These are phyloP conservation scores for Articulospora tetracladia DNA, from an alignment of 495 filamentous ascomycete genomes.

Conservation along the genomic window DNA sequence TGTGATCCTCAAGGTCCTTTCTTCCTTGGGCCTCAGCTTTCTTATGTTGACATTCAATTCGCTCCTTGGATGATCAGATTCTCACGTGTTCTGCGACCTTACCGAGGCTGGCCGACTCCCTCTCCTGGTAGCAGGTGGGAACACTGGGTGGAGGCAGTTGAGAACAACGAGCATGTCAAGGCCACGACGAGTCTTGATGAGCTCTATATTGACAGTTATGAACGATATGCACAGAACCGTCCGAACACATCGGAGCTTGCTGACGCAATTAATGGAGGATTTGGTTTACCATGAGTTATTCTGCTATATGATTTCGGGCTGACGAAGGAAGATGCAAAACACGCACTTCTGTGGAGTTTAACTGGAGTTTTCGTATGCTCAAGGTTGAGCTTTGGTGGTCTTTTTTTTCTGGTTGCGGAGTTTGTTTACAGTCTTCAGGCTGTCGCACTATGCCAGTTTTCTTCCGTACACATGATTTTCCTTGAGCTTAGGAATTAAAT, in stretches of 20 bases:
- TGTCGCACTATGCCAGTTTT: too few species aligned
- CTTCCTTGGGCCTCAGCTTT: slow-evolving; percentile 69
- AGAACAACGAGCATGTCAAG: slow-evolving; percentile 66
- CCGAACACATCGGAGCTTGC: slow-evolving; percentile 25
- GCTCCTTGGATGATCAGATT: slow-evolving; percentile 86
- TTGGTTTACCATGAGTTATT: slow-evolving; percentile 17
- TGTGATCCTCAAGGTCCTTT: slow-evolving; percentile 71
- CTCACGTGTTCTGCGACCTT: slow-evolving; percentile 69
- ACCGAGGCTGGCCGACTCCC: slow-evolving; percentile 75
- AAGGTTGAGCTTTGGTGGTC: not conserved
- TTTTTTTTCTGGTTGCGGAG: too few species aligned
- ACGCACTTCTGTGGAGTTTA: not conserved
- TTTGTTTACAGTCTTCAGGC: too few species aligned
- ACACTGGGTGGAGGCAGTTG: slow-evolving; percentile 78
- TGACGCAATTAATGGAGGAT: slow-evolving; percentile 26
- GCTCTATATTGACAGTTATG: slow-evolving; percentile 63
- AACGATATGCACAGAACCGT: slow-evolving; percentile 27
- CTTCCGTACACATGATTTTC: too few species aligned
- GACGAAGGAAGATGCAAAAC: too few species aligned
- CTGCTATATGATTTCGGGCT: not conserved
- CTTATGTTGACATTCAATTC: slow-evolving; percentile 82
- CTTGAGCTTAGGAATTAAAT: too few species aligned
- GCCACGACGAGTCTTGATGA: slow-evolving; percentile 73
- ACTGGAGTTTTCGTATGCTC: not conserved
- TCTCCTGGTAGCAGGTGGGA: slow-evolving; percentile 67